Evolutionary conservation across 805 yeast genomes (phyloP).

Genomic region (Monosporozyma solicola): DNA sequence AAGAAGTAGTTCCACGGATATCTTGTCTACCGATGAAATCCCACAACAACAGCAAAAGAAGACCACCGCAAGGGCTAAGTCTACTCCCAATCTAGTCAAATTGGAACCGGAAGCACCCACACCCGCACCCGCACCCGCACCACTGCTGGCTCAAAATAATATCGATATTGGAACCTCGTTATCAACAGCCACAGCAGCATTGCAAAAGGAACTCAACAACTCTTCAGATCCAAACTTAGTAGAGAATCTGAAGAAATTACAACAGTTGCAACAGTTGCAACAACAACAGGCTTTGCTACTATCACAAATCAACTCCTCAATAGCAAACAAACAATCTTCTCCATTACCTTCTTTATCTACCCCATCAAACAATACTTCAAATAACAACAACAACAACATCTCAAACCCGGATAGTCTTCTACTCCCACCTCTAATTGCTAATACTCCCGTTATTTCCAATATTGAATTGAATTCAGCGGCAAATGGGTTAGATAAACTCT

Average conservation of each 20-base stretch:
- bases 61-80: neutral
- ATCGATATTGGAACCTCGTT: neutral
- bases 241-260: slow-evolving; percentile 18
- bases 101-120: neutral
- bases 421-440: slow-evolving; percentile 21
- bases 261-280: slow-evolving; percentile 20
- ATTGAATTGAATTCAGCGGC: neutral
- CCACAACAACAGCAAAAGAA: too few species aligned
- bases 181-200: neutral
- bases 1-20: neutral
- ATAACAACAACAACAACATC: slow-evolving; percentile 1
- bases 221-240: slow-evolving; percentile 4
- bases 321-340: neutral
- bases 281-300: slow-evolving; percentile 8
- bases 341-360: neutral
- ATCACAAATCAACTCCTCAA: slow-evolving; percentile 5
- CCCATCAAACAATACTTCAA: slow-evolving; percentile 1
- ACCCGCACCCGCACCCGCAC: neutral
- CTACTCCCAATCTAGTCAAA: neutral
- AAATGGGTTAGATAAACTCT: neutral
- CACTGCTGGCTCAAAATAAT: neutral
- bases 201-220: neutral
- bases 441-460: neutral
- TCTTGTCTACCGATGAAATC: too few species aligned
- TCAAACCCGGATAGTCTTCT: slow-evolving; percentile 13